Evolutionary conservation across 192 early-diverging fungal species (phyloP).

Genomic region (Dimargaris xerosporica): DNA sequence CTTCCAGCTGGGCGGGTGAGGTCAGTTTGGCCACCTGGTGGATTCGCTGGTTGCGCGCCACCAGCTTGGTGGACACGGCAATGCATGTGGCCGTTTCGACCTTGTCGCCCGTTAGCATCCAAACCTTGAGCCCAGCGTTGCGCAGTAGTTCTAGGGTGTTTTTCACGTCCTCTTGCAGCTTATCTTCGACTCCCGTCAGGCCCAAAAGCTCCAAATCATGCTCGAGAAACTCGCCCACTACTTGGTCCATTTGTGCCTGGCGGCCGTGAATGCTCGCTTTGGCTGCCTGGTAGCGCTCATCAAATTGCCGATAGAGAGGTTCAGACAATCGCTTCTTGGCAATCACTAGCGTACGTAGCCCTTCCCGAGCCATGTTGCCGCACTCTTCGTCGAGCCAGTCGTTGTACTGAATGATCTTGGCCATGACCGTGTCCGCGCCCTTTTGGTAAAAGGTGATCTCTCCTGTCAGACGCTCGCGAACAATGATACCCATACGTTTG

Average conservation of each 20-base stretch:
- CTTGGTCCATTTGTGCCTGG: slow-evolving; percentile 45
- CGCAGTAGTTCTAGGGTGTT: slow-evolving; percentile 73
- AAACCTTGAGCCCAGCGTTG: slow-evolving; percentile 83
- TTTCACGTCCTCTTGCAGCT: slow-evolving; percentile 85
- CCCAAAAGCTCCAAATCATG: slow-evolving; percentile 80
- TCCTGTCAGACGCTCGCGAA: slow-evolving; percentile 43
- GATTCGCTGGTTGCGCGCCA: slow-evolving; percentile 73
- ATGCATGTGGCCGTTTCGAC: slow-evolving; percentile 95
- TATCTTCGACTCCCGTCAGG: slow-evolving; percentile 90
- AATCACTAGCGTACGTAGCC: slow-evolving; percentile 85
- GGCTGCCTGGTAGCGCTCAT: slow-evolving; percentile 47
- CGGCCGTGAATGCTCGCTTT: slow-evolving; percentile 55
- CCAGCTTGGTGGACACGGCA: slow-evolving; percentile 81
- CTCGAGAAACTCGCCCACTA: slow-evolving; percentile 55
- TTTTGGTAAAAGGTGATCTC: slow-evolving; percentile 87
- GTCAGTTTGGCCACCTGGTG: slow-evolving; percentile 60
- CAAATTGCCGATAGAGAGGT: slow-evolving; percentile 52
- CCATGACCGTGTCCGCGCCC: slow-evolving; percentile 88
- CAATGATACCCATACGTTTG: slow-evolving; percentile 93
- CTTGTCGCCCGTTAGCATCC: slow-evolving; percentile 99
- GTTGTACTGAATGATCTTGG: slow-evolving; percentile 73
- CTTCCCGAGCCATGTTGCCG: slow-evolving; percentile 92
- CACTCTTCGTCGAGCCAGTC: slow-evolving; percentile 98
- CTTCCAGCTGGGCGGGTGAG: slow-evolving; percentile 24
- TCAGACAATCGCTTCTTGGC: slow-evolving; percentile 64